phyloP scores from a whole-genome alignment of 2,329 filamentous ascomycete species.

The Colletotrichum tanaceti region DNA sequence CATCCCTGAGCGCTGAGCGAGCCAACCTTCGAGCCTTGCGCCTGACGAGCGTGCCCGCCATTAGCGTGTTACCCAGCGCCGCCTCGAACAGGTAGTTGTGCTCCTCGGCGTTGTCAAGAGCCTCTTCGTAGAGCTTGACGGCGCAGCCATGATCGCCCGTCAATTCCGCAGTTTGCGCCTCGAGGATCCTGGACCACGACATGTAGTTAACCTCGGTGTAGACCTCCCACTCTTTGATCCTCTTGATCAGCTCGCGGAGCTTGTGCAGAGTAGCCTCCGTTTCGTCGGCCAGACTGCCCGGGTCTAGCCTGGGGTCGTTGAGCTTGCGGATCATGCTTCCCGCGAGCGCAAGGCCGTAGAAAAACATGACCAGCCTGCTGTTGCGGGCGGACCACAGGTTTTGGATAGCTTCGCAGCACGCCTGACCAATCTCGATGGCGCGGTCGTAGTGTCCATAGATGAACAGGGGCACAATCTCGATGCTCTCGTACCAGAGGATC shows the following conservation, averaged over 20 bases:
- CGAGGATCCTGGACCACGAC: constrained; percentile 74
- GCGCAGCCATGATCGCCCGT: constrained; percentile 66
- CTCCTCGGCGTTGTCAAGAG: constrained; percentile 77
- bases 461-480: constrained; percentile 72
- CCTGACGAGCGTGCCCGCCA: constrained; percentile 77
- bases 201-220: constrained; percentile 78
- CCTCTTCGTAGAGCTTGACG: constrained; percentile 74
- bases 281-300: constrained; percentile 57
- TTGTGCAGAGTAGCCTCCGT: constrained; percentile 62
- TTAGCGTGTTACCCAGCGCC: constrained; percentile 77
- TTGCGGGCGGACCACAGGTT: constrained; percentile 71
- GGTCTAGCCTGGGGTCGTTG: constrained; percentile 58
- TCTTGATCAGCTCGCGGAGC: constrained; percentile 66
- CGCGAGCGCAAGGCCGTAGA: constrained; percentile 68
- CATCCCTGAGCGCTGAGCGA: constrained; percentile 74
- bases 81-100: constrained; percentile 77
- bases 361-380: constrained; percentile 67
- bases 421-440: constrained; percentile 67
- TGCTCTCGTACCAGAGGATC: constrained; percentile 74
- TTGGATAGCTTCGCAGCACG: constrained; percentile 59
- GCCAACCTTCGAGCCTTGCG: constrained; percentile 75
- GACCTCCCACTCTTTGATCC: constrained; percentile 72
- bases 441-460: constrained; percentile 72
- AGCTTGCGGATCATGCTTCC: constrained; percentile 63
- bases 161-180: constrained; percentile 76